Base-by-base conservation (phyloP, 164 flowering plant genomes). In the Cinnamomum chago region DNA sequence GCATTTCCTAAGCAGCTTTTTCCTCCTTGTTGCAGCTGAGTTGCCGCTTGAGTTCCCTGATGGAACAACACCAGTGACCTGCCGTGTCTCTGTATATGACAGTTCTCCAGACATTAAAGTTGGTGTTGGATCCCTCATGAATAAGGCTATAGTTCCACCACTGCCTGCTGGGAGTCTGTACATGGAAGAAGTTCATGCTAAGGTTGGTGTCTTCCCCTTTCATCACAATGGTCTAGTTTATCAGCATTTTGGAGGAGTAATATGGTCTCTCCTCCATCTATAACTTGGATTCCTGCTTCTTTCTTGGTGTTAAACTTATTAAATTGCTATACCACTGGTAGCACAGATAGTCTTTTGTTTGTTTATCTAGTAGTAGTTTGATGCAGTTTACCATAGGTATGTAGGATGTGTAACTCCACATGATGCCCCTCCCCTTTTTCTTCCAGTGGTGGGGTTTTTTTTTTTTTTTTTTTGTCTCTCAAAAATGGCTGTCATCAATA, bases 41-140 rank as follows among this genome's bases (percentile, higher is more conserved):
- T 76, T 95, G 79, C 99, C 99, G 3, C 81, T 95, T 70, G 98
- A 92, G 85, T 95, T 95, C 78, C 95, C 99, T 20, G 99, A 95
- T 85, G 99, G 99, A 28, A 95, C 99, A 23, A 95, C 98, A 20
- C 99, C 99, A 65, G 98, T 93, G 35, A 87, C 98, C n/a, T 90
- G 96, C 76, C 98, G 98, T 72, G 98, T 95, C 24, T 95, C 92
- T 27, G 84, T 95, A 65, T 95, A 89, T 82, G 97, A 95, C 79
- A 82, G 90, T 78, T 89, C 97, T 60, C 71, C 86, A 23, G 95
- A 89, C 75, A 86, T 84, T 74, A 95, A 92, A 73, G 98, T 95
- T 80, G 98, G 99, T 77, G 90, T 95, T 5, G 98, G 98, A 62
- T 79, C 93, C 47, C 82, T 83, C 70, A 84, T 93, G 97, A 86